Conservation (phyloP, 192 early-diverging fungal species). For the Phycomyces blakesleeanus region DNA sequence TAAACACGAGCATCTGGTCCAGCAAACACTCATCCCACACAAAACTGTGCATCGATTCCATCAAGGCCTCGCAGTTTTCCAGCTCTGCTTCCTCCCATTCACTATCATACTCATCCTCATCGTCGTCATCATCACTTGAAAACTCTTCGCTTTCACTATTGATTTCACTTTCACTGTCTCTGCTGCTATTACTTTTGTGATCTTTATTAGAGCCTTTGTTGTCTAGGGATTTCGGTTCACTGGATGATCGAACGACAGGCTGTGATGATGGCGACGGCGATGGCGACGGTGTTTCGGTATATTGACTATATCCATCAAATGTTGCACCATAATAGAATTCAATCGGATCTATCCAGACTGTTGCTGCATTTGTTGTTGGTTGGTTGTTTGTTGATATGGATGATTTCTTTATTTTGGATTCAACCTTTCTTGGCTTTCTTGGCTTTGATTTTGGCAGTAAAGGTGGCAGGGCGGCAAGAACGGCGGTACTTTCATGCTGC, state of each 20-base stretch:
- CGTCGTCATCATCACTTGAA: not conserved
- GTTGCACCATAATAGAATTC: slow-evolving; percentile 16
- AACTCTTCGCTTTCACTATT: not conserved
- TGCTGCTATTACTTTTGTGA: too few species aligned
- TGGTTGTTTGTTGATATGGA: too few species aligned
- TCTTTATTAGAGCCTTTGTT: too few species aligned
- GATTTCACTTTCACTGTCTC: too few species aligned
- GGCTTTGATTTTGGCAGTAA: not conserved
- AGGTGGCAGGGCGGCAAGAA: not conserved
- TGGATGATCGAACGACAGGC: too few species aligned
- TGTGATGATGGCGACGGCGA: too few species aligned
- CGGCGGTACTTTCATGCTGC: not conserved
- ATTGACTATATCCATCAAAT: slow-evolving; percentile 17
- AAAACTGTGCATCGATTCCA: slow-evolving; percentile 44
- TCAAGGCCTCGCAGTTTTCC: not conserved
- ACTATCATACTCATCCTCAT: slow-evolving; percentile 1
- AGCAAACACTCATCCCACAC: slow-evolving; percentile 76
- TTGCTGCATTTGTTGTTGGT: slow-evolving; percentile 3
- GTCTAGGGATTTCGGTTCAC: too few species aligned
- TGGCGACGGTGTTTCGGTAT: not conserved
- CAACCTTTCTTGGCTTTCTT: too few species aligned
- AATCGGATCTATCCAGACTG: slow-evolving; percentile 2
- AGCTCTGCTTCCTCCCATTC: slow-evolving; percentile 11
- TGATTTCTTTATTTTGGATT: not conserved
- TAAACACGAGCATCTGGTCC: slow-evolving; percentile 95